phyloP scores from a whole-genome alignment of 75 land plant genomes.

The Selaginella moellendorffii region DNA sequence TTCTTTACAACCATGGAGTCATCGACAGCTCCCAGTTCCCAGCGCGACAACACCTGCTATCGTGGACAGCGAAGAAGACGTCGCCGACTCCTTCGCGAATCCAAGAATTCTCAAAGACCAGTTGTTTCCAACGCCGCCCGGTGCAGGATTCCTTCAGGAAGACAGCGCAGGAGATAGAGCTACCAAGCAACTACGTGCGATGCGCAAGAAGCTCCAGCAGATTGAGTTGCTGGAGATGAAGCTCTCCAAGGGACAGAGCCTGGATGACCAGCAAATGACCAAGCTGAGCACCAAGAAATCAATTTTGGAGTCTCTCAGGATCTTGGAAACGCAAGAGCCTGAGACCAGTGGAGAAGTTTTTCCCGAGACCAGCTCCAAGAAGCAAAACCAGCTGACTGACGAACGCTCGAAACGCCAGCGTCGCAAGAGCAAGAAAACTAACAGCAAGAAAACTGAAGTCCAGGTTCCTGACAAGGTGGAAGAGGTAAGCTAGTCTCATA shows the following conservation, averaged over 20 bases:
- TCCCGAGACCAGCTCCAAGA: background rate
- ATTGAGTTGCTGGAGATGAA: slow-evolving; percentile 82
- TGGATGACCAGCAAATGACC: slow-evolving; percentile 81
- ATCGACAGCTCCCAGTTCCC: slow-evolving; percentile 67
- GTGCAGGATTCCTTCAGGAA: slow-evolving; percentile 41
- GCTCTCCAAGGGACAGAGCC: slow-evolving; percentile 43
- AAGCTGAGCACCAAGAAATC: slow-evolving; percentile 47
- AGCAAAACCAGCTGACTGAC: background rate
- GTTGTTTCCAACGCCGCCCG: slow-evolving; percentile 13
- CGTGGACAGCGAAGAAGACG: slow-evolving; percentile 79
- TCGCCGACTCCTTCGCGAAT: slow-evolving; percentile 24
- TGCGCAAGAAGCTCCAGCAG: slow-evolving; percentile 88
- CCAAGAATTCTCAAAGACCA: background rate
- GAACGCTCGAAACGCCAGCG: background rate
- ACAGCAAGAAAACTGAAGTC: background rate
- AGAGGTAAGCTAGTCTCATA: background rate
- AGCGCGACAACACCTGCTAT: slow-evolving; percentile 79
- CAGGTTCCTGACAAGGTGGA: background rate
- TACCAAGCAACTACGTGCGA: slow-evolving; percentile 64
- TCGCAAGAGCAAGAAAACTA: background rate
- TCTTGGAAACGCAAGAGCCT: slow-evolving; percentile 19
- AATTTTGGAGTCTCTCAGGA: slow-evolving; percentile 42
- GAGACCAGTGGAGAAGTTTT: background rate
- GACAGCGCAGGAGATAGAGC: slow-evolving; percentile 31
- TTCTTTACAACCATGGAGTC: slow-evolving; percentile 81